Evolutionary conservation across 2,329 filamentous ascomycete species (phyloP), one percentile per base, ranked within the genome.

Genomic region (Trichoderma lentiforme): DNA sequence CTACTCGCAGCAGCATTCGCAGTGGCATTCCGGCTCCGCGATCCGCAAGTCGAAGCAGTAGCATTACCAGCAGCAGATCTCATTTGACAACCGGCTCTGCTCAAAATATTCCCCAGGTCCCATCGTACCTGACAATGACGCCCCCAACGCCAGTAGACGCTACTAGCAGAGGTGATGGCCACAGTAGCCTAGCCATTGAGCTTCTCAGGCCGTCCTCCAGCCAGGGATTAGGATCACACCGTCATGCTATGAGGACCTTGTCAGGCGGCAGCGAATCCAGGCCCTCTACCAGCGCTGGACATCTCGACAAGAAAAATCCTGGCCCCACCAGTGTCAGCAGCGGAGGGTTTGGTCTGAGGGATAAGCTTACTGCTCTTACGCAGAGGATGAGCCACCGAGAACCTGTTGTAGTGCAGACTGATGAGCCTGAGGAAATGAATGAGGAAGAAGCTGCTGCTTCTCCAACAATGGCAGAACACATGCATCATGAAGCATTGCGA

Each of bases 31-130:
- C 83, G 1, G 79, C 79, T 1, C 83, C 83, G 21, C 82, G 83
- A 12, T 83, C 85, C 6, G 78, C 80, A 24, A 89, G 87, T 75
- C 82, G 86, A 64, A 86, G 86, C 77, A 88, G 87, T 68, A 89
- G 87, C 76, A 78, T 86, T 18, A 84, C 86, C 11, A 86, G 84
- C 73, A 79, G 81, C 32, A 82, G 80, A 26, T 88, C 86, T 0
- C 81, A 83, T 72, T 78, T 77, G 57, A 81, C 80, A 6, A 78
- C 80, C 28, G 78, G 77, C 9, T 77, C 79, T 12, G 77, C 73
- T 12, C 76, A 74, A 12, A 75, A 74, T 6, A 74, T 75, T 3
- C 76, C 78, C 14, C 75, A 77, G 30, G 75, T 84, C 3, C 84
- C 84, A 5, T 77, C 80, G n/a, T 84, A 82, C 60, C 76, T 85